Conservation (phyloP, 305 asterid genomes). For the Stenogyne calaminthoides region DNA sequence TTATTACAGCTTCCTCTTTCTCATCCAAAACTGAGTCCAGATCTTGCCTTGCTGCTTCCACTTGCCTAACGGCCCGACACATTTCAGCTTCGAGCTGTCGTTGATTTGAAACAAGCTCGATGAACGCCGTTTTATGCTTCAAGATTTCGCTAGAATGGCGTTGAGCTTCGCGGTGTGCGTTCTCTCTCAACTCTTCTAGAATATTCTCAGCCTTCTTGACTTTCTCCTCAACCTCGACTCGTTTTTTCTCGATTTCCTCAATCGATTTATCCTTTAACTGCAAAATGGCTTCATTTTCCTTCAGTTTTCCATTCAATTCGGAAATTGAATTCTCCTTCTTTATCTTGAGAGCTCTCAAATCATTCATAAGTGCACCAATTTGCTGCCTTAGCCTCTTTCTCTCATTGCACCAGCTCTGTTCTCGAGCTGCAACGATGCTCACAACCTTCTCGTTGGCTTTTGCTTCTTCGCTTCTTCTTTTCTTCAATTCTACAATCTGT, state of each 20-base stretch:
- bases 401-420: slow-evolving; percentile 79
- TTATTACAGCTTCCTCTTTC: slow-evolving; percentile 67
- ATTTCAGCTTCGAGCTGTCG: slow-evolving; percentile 91
- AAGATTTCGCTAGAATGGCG: slow-evolving; percentile 57
- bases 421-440: slow-evolving; percentile 75
- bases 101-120: slow-evolving; percentile 87
- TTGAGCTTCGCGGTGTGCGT: slow-evolving; percentile 52
- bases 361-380: slow-evolving; percentile 65
- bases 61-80: slow-evolving; percentile 77
- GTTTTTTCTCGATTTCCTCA: slow-evolving; percentile 49
- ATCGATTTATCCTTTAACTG: slow-evolving; percentile 55
- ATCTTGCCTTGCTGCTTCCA: slow-evolving; percentile 71
- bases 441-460: slow-evolving; percentile 88
- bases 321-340: slow-evolving; percentile 42
- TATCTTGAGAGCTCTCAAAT: slow-evolving; percentile 51
- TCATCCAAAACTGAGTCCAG: slow-evolving; percentile 57
- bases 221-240: slow-evolving; percentile 53
- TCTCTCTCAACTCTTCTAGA: slow-evolving; percentile 55
- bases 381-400: slow-evolving; percentile 72
- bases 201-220: slow-evolving; percentile 48
- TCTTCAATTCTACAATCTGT: slow-evolving; percentile 60
- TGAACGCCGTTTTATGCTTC: slow-evolving; percentile 74
- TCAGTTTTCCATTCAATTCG: slow-evolving; percentile 55
- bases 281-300: slow-evolving; percentile 47
- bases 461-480: slow-evolving; percentile 73